Percentiles rank a stretch among this genome's conserved stretches.
These are phyloP conservation scores for Forsythia suspensa DNA, from an alignment of 257 asterid genomes.

Conservation along the genomic window DNA sequence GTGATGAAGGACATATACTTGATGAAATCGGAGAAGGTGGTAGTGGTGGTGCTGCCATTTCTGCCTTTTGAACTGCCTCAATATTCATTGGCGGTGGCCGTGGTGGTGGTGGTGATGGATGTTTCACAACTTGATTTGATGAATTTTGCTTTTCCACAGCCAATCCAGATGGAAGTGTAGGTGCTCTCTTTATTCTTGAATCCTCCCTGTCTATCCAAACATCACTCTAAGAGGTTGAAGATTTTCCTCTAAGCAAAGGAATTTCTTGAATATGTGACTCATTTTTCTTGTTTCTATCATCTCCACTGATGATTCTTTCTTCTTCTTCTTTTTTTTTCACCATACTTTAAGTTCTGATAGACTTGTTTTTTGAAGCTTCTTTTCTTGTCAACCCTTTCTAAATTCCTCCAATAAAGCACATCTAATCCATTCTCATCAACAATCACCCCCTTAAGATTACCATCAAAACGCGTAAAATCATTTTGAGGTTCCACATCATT, in stretches of 20 bases:
- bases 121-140: not conserved
- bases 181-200: not conserved
- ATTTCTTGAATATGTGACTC: constrained; percentile 49
- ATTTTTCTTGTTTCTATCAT: constrained; percentile 26
- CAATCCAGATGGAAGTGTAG: not conserved
- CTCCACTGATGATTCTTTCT: constrained; percentile 34
- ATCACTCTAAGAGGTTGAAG: constrained; percentile 70
- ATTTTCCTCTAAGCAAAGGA: constrained; percentile 70
- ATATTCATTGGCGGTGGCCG: not conserved
- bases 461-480: constrained; percentile 50
- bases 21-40: constrained; percentile 47
- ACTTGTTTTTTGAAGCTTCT: constrained; percentile 46
- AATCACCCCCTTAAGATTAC: constrained; percentile 75
- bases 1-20: constrained; percentile 27
- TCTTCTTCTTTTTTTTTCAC: constrained; percentile 47
- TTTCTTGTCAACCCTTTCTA: constrained; percentile 46
- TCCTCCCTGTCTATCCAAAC: constrained; percentile 46
- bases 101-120: not conserved
- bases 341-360: constrained; percentile 38
- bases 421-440: constrained; percentile 94
- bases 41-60: constrained; percentile 20
- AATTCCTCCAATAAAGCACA: constrained; percentile 78
- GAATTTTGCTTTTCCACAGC: not conserved
- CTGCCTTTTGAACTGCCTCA: constrained; percentile 15
- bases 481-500: constrained; percentile 25